Evolutionary conservation across 2,329 filamentous ascomycete species (phyloP).

Genomic region (Colletotrichum coccodes): DNA sequence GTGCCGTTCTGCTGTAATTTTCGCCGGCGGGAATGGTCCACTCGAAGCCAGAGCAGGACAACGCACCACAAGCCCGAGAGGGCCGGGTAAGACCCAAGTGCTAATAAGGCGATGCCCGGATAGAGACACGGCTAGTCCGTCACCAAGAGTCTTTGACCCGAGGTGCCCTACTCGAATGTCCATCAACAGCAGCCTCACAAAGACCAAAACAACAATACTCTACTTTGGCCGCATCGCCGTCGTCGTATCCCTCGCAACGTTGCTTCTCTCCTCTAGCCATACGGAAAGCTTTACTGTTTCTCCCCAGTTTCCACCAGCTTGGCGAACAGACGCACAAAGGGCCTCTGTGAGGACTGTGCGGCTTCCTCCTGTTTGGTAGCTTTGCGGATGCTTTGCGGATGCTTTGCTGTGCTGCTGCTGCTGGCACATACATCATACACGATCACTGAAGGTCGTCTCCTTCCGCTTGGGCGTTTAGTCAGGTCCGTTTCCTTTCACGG

Average conservation of each 20-base stretch:
- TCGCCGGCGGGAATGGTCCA: background rate
- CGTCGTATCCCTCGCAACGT: background rate
- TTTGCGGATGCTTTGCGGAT: background rate
- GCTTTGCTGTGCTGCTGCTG: background rate
- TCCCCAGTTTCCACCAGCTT: slow-evolving; percentile 4
- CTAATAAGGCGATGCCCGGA: no score
- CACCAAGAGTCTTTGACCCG: background rate
- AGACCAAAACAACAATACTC: background rate
- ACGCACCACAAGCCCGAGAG: background rate
- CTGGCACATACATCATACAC: background rate
- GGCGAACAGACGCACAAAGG: background rate
- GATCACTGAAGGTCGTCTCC: background rate
- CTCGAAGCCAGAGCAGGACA: background rate
- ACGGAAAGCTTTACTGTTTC: background rate
- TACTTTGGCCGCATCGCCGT: background rate
- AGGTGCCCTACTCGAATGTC: background rate
- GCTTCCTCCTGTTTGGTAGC: background rate
- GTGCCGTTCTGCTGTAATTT: background rate
- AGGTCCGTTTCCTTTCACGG: slow-evolving; percentile 21
- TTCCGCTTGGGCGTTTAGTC: background rate
- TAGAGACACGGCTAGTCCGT: no score
- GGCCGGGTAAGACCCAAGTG: background rate
- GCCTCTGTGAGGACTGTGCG: slow-evolving; percentile 3
- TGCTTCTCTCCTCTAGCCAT: background rate
- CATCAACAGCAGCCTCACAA: background rate